Base-by-base conservation (phyloP, 2,329 filamentous ascomycete genomes). In the Neonectria faginata region DNA sequence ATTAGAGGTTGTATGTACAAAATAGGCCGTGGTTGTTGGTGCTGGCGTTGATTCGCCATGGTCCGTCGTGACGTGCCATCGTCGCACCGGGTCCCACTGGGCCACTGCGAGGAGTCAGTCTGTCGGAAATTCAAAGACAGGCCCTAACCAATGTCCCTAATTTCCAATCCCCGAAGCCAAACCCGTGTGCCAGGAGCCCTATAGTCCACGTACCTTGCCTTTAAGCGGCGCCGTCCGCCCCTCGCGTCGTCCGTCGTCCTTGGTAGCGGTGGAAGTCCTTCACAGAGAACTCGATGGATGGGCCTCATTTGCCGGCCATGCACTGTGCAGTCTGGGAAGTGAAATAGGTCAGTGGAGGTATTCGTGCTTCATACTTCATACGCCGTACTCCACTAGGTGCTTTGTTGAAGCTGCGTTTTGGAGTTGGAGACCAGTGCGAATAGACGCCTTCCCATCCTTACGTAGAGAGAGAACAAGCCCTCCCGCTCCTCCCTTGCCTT, bases 41-140 rank as follows among this genome's bases (percentile, higher is more conserved):
- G 39, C 18, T 60, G 27, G 45, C 16, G 16, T 3, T 27, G 47
- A 25, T 50, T 27, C 25, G 8, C 9, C 3, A 11, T 11, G 39
- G 57, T 60, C 47, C 22, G 45, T 48, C 41, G 39, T 57, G 60
- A 57, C 39, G 60, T 62, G 55, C 60, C 53, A 62, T 53, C 31
- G 53, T 36, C 25, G 53, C 45, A 47, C 47, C 22, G n/a, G 41
- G 60, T 54, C 29, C 54, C 54, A 50, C 47, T 55, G 50, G 29
- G 53, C 42, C 41, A 45, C 60, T 55, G 29, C 33, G 44, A 52
- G 27, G 48, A 60, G 57, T 60, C 57, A 56, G 61, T 48, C 55
- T 51, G 56, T 58, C 61, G 61, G 61, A 59, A 44, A 64, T 64
- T 59, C 61, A 59, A 39, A 59, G 47, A 56, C 61, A 53, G 56